Percentiles rank a stretch among this genome's conserved stretches.
phyloP scores from a whole-genome alignment of 192 early-diverging fungal genomes.

The Coemansia sp. region DNA sequence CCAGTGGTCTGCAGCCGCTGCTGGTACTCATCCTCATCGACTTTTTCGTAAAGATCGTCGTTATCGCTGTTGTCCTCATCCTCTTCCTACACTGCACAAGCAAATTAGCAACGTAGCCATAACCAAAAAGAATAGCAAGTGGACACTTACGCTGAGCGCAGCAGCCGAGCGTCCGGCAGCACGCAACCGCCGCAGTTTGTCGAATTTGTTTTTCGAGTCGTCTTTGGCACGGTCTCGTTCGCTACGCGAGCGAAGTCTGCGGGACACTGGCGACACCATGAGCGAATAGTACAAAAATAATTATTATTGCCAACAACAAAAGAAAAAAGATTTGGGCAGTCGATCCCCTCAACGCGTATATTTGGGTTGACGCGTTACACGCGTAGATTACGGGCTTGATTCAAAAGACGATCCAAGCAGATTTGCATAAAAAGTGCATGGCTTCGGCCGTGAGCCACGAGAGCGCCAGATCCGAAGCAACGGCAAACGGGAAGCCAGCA shows the following conservation, averaged over 20 bases:
- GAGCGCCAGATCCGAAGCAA: constrained; percentile 25
- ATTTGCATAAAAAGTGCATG: constrained; percentile 31
- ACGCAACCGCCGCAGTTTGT: constrained; percentile 38
- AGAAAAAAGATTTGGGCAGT: not conserved
- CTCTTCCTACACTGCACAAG: constrained; percentile 9
- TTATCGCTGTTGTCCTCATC: constrained; percentile 13
- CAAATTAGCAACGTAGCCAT: not conserved
- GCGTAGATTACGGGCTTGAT: not conserved
- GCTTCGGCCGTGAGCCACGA: constrained; percentile 29
- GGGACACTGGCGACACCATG: constrained; percentile 27
- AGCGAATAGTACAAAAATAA: constrained; percentile 2
- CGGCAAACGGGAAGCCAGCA: constrained; percentile 14
- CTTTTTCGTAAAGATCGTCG: constrained; percentile 34
- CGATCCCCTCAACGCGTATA: not conserved
- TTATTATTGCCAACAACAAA: not conserved
- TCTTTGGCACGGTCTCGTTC: constrained; percentile 10
- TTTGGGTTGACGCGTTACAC: not conserved
- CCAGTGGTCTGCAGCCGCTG: constrained; percentile 12
- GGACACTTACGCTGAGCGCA: constrained; percentile 9
- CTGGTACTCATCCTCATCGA: constrained; percentile 51
- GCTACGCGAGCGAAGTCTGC: constrained; percentile 26
- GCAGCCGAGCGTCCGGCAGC: constrained; percentile 41
- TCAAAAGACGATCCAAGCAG: constrained; percentile 10
- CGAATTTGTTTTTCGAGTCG: constrained; percentile 26
- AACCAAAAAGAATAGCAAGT: not conserved